Base-by-base conservation (phyloP, 2,329 filamentous ascomycete species). In the Fusarium tricinctum region DNA sequence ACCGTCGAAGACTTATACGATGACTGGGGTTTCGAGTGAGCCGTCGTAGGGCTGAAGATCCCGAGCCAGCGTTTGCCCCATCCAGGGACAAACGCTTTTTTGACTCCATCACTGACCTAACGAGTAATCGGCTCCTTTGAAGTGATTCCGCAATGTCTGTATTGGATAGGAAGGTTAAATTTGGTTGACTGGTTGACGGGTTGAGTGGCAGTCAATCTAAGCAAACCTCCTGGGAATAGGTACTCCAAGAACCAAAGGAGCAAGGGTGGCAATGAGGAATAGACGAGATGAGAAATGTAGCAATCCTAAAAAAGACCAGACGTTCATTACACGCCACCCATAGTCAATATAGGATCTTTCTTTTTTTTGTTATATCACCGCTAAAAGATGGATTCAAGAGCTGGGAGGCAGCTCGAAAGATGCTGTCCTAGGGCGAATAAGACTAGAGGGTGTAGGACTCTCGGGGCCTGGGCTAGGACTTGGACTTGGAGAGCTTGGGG, bases 1-100 rank as follows among this genome's bases (percentile, higher is more conserved):
- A 73, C 52, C 75, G 73, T 54, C 75, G 71, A 59, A 77, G 68
- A 68, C 69, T 72, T 58, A 78, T 68, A 57, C 76, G 77, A 68
- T 77, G 74, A 49, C 74, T 74, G 44, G 77, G 75, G 49, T 69
- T 75, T 58, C 73, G 74, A 57, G 75, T 73, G 49, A 78, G 69
- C 23, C 75, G 75, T 33, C 77, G 75, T 68, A 79, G 64, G 72
- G 75, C 73, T 71, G 76, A 76, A 62, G 75, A 63, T 44, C 71
- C 73, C 44, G 69, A 72, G 35, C 72, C 59, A 53, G 63, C 59
- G 68, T 67, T 61, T 68, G 65, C 65, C 58, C 74, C 73, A 53
- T 77, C 77, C 45, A 75, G 63, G 60, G 74, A 73, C 56, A 61
- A 59, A 33, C 73, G 74, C 30, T 72, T 74, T 63, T 77, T 78